These are phyloP conservation scores for Capsaspora owczarzaki DNA, from an alignment of 78 protist genomes.

Conservation along the genomic window DNA sequence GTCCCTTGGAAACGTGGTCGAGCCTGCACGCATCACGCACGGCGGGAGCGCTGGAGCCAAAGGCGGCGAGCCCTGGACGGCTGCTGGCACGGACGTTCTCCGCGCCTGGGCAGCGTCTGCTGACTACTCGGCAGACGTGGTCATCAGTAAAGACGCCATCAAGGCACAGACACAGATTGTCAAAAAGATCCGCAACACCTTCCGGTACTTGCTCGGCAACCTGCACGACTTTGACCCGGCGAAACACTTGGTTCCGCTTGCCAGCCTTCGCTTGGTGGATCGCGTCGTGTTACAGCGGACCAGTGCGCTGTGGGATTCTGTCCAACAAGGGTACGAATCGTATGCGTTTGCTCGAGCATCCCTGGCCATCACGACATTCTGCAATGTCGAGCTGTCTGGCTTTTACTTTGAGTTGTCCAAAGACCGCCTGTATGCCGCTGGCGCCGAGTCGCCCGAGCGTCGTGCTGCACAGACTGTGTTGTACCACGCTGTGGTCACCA, in stretches of 20 bases:
- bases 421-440: slow-evolving; percentile 22
- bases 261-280: slow-evolving; percentile 25
- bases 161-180: too few relatives aligned
- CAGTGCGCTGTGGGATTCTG: slow-evolving; percentile 1
- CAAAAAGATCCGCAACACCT: background rate
- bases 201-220: slow-evolving; percentile 34
- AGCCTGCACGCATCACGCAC: slow-evolving; percentile 50
- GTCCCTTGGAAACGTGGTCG: slow-evolving; percentile 78
- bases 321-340: slow-evolving; percentile 24
- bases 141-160: too few relatives aligned
- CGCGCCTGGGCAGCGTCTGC: slow-evolving; percentile 77
- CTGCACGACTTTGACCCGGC: background rate
- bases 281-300: slow-evolving; percentile 11
- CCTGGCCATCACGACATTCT: slow-evolving; percentile 1
- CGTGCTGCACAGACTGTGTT: too few relatives aligned
- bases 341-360: slow-evolving; percentile 32
- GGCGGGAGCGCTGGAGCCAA: slow-evolving; percentile 40
- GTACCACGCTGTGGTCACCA: background rate
- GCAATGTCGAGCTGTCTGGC: slow-evolving; percentile 56
- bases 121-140: slow-evolving; percentile 62
- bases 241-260: background rate
- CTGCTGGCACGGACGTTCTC: slow-evolving; percentile 81
- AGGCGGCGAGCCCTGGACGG: too few relatives aligned
- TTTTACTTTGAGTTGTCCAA: slow-evolving; percentile 73
- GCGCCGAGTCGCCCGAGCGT: too few relatives aligned